Evolutionary conservation across 257 asterid genomes (phyloP).

Genomic region (Przewalskia tangutica): DNA sequence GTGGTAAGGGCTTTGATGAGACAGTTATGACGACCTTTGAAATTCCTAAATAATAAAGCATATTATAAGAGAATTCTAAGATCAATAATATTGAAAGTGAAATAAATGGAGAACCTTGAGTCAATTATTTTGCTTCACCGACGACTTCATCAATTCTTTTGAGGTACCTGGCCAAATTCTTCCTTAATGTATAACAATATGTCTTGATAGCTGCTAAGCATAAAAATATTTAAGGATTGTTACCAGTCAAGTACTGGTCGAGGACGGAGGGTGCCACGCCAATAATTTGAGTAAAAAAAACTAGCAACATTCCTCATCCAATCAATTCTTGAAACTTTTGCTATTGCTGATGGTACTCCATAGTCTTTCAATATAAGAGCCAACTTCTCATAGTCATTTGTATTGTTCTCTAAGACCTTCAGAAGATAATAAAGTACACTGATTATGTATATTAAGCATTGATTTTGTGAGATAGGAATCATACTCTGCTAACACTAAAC

Average conservation of each 20-base stretch:
- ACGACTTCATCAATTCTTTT: slow-evolving; percentile 68
- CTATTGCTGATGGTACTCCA: slow-evolving; percentile 61
- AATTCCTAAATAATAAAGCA: too few species aligned
- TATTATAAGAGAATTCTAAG: too few species aligned
- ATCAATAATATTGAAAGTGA: not conserved
- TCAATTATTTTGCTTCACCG: slow-evolving; percentile 62
- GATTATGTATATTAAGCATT: too few species aligned
- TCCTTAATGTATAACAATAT: not conserved
- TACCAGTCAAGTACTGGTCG: slow-evolving; percentile 95
- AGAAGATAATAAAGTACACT: not conserved
- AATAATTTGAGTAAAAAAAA: slow-evolving; percentile 66
- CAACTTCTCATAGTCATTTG: slow-evolving; percentile 62
- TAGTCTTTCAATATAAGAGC: slow-evolving; percentile 52
- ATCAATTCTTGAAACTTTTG: slow-evolving; percentile 79
- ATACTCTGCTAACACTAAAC: too few species aligned
- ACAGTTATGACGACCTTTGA: too few species aligned
- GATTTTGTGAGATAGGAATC: too few species aligned
- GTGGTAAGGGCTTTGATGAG: too few species aligned
- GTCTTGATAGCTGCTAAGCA: not conserved
- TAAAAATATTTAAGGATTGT: not conserved
- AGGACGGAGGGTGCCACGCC: slow-evolving; percentile 85
- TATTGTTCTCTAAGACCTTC: slow-evolving; percentile 86
- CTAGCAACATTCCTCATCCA: slow-evolving; percentile 97
- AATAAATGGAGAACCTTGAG: slow-evolving; percentile 36
- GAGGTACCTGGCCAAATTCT: slow-evolving; percentile 46